Evolutionary conservation across 805 yeast genomes (phyloP).

Genomic region (Metschnikowia shivogae): DNA sequence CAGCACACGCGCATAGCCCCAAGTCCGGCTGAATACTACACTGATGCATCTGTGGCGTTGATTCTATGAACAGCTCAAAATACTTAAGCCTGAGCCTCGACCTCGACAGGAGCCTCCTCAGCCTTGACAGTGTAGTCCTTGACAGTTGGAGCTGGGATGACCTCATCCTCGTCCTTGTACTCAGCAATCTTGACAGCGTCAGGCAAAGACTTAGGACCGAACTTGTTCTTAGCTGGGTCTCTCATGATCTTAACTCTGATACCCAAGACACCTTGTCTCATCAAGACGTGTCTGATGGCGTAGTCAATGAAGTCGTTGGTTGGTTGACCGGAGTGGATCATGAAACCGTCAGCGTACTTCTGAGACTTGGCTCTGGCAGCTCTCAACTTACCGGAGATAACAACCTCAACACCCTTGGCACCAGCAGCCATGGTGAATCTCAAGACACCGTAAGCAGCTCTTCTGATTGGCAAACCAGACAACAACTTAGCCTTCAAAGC

Average conservation of each 20-base stretch:
- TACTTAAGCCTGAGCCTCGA: constrained; percentile 16
- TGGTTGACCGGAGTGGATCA: constrained; percentile 99
- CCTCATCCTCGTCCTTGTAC: constrained; percentile 89
- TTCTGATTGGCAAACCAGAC: constrained; percentile 98
- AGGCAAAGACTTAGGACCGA: constrained; percentile 90
- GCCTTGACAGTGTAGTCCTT: constrained; percentile 57
- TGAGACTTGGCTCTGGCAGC: constrained; percentile 99
- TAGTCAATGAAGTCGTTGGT: constrained; percentile 96
- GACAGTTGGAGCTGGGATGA: constrained; percentile 74
- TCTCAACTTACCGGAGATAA: constrained; percentile 98
- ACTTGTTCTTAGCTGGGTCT: constrained; percentile 77
- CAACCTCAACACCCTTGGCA: constrained; percentile 99
- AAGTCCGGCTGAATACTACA: not conserved
- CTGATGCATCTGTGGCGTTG: not conserved
- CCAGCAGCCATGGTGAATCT: constrained; percentile 99
- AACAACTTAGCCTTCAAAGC: constrained; percentile 96
- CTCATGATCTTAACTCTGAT: constrained; percentile 99
- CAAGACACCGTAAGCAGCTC: constrained; percentile 99
- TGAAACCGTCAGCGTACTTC: constrained; percentile 99
- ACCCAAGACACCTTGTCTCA: constrained; percentile 99
- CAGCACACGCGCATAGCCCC: no score
- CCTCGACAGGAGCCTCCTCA: constrained; percentile 24
- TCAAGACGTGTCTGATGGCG: constrained; percentile 98
- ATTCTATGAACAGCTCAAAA: constrained; percentile 1
- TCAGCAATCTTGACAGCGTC: constrained; percentile 89